These are phyloP conservation scores for Blastocystis sp. DNA, from an alignment of 352 stramenopile genomes.

Conservation along the genomic window DNA sequence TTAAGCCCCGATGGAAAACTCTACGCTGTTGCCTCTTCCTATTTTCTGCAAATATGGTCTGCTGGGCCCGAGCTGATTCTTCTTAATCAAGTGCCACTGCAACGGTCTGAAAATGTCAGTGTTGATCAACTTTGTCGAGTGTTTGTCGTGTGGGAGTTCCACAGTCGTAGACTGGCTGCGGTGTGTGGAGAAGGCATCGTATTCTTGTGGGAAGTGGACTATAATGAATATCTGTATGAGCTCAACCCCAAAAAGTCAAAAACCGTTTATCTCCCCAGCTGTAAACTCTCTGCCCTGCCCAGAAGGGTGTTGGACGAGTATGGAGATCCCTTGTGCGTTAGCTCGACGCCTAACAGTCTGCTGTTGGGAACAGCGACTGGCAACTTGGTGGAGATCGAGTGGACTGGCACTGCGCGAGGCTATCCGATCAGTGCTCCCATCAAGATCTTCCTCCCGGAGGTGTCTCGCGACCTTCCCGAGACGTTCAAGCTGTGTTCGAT, in stretches of 20 bases:
- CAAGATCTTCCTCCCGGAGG: constrained; percentile 33
- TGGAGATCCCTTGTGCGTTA: background rate
- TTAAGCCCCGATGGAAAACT: constrained; percentile 53
- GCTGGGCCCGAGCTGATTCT: background rate
- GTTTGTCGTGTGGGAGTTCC: background rate
- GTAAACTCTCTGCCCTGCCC: background rate
- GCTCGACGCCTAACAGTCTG: background rate
- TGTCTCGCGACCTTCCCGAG: background rate
- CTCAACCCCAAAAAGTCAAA: background rate
- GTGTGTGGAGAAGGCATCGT: constrained; percentile 46
- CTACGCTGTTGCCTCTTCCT: background rate
- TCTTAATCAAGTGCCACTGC: background rate
- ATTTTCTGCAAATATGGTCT: constrained; percentile 28
- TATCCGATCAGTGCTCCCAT: constrained; percentile 46
- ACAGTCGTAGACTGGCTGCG: background rate
- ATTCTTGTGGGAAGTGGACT: background rate
- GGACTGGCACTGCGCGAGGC: background rate
- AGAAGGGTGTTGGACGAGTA: constrained; percentile 2
- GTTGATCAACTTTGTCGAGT: background rate
- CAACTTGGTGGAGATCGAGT: constrained; percentile 42
- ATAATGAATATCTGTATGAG: constrained; percentile 8
- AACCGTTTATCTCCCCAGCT: background rate
- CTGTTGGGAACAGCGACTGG: background rate
- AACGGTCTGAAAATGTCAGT: background rate
- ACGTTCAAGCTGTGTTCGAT: background rate